Conservation (phyloP, 306 rosid genomes). For the Medicago ruthenica region DNA sequence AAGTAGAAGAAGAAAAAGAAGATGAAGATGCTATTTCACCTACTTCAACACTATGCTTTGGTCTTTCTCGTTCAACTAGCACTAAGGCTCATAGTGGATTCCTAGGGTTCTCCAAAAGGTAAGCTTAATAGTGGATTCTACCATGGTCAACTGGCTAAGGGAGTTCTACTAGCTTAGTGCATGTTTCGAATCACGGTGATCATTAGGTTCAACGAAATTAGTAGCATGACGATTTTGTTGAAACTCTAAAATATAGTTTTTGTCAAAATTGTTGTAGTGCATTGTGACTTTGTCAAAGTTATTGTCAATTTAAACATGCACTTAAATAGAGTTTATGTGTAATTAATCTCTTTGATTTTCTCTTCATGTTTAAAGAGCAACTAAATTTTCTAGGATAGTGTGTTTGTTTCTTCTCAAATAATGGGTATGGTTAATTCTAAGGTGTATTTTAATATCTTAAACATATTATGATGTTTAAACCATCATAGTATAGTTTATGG, state of each 20-base stretch:
- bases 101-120: conserved; percentile 27
- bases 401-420: conserved; percentile 37
- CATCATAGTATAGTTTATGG: conserved; percentile 12
- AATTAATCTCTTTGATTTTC: conserved; percentile 5
- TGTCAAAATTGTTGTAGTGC: background rate
- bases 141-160: background rate
- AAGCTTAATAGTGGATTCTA: background rate
- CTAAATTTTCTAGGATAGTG: conserved; percentile 26
- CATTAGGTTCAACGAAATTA: too few relatives aligned
- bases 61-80: conserved; percentile 44
- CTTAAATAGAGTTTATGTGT: conserved; percentile 36
- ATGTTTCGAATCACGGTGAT: background rate
- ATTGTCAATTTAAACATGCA: background rate
- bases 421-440: conserved; percentile 15
- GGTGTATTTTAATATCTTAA: conserved; percentile 35
- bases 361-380: conserved; percentile 36
- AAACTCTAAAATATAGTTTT: background rate
- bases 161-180: background rate
- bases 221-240: background rate
- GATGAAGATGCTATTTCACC: conserved; percentile 49
- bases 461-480: conserved; percentile 19
- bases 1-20: conserved; percentile 26
- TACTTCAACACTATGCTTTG: conserved; percentile 63
- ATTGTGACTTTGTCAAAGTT: too few relatives aligned
- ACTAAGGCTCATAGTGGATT: conserved; percentile 6